Base-by-base conservation (phyloP, 768 basidiomycete genomes). In the Candolleomyces aberdarensis region DNA sequence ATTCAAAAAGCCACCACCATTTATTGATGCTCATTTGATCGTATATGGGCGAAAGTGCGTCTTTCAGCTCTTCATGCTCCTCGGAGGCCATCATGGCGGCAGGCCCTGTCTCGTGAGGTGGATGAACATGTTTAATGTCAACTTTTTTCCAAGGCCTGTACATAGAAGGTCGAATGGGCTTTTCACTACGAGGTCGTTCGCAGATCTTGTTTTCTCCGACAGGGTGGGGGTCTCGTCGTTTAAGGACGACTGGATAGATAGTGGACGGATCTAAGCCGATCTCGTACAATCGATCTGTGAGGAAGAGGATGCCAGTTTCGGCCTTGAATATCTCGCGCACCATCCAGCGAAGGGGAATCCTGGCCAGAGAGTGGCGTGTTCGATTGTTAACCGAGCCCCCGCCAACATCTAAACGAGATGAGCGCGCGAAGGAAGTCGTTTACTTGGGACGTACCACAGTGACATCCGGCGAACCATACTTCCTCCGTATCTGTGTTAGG, bases 1-100 rank as follows among this genome's bases (percentile, higher is more conserved):
- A 2, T 68, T 93, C 91, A 39, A 92, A 73, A 40, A 84, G 58
- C 91, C 91, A 91, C 91, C 91, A 92, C 0, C 20, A 46, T 48
- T 63, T 72, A 22, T 69, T 63, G 1, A 82, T 55, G 43, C 63
- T 62, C 19, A 92, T 75, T 67, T 88, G 81, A 67, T 92, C 89
- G 63, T 86, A 87, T 1, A 77, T 71, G 0, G 81, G 84, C 46
- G 78, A 75, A 11, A 87, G 56, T 5, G 83, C 83, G 63, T 92
- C 90, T 3, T 70, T 68, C 26, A 88, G 64, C 32, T 91, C 89
- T 60, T 89, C 84, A 11, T 83, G 78, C 65, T 87, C 87, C 67
- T 90, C 83, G 19, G 69, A 43, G 40, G 46, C 41, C 7, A 46
- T 15, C 1, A 29, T 32, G 48, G 31, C 14, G 13, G 5, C 19